Percentiles rank a stretch among this genome's conserved stretches.
Conservation (phyloP, 2,329 filamentous ascomycete species). For the Tolypocladium album region DNA sequence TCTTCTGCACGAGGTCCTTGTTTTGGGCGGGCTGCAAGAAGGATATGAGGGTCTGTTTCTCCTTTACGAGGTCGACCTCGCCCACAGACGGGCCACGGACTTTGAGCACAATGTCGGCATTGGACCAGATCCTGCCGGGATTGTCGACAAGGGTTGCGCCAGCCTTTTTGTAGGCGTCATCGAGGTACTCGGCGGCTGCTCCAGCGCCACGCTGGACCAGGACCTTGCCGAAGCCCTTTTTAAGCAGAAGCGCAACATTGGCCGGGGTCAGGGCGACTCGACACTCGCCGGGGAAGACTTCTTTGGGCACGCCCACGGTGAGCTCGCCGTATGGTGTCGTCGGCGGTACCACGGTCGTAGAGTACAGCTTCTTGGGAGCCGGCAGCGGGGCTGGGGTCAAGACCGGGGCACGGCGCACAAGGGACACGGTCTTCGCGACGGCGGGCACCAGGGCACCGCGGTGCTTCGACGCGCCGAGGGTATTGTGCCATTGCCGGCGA, state of each 20-base stretch:
- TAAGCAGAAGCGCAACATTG: slow-evolving; percentile 71
- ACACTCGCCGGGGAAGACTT: slow-evolving; percentile 68
- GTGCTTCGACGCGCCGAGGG: slow-evolving; percentile 15
- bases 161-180: slow-evolving; percentile 65
- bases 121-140: slow-evolving; percentile 56
- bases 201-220: slow-evolving; percentile 77
- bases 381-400: slow-evolving; percentile 12
- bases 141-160: slow-evolving; percentile 68
- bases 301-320: slow-evolving; percentile 68
- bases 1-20: slow-evolving; percentile 59
- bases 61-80: slow-evolving; percentile 58
- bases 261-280: slow-evolving; percentile 78
- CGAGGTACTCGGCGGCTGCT: slow-evolving; percentile 62
- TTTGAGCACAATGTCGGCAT: slow-evolving; percentile 73
- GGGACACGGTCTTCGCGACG: slow-evolving; percentile 20
- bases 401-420: slow-evolving; percentile 28
- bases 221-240: slow-evolving; percentile 72
- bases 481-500: slow-evolving; percentile 28
- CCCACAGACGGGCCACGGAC: slow-evolving; percentile 63
- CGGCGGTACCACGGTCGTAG: slow-evolving; percentile 26
- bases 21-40: slow-evolving; percentile 80
- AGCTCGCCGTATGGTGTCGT: slow-evolving; percentile 59
- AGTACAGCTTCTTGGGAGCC: slow-evolving; percentile 19
- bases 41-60: slow-evolving; percentile 66
- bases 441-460: slow-evolving; percentile 14